Base-by-base conservation (phyloP, 768 basidiomycete species). In the Obba rivulosa region DNA sequence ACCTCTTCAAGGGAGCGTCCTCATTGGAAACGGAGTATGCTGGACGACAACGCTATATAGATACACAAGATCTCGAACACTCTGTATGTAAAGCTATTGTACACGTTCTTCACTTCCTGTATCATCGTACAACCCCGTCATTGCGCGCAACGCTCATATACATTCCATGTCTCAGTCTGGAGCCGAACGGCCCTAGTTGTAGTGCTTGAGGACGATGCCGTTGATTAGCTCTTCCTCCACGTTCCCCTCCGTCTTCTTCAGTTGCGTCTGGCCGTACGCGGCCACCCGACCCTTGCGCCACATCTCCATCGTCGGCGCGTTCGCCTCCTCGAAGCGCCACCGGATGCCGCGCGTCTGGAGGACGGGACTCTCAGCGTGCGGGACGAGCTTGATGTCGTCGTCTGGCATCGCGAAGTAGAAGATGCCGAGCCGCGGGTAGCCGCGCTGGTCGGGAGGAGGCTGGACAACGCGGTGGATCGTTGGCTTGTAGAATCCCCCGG, bases 1-100 rank as follows among this genome's bases (percentile, higher is more conserved):
- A 2, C 87, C 87, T 3, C 78, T 90, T 54, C 71, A 71, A 43
- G 87, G 87, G 1, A 77, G 69, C 45, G 81, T 90, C 3, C 70
- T 70, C 36, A 71, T 90, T 3, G 80, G 83, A 86, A 82, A 76
- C 81, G 76, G 56, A 53, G 45, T 20, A 42, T 65, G 37, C 28
- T 46, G n/a, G n/a, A n/a, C 17, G 46, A 42, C 38, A 41, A 21
- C 16, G 14, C 28, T 31, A 7, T 5, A 31, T 31, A 31, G 28
- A 31, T 31, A n/a, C n/a, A n/a, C n/a, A n/a, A n/a, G n/a, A n/a
- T n/a, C n/a, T n/a, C n/a, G n/a, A n/a, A n/a, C n/a, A n/a, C n/a
- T n/a, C n/a, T n/a, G n/a, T 10, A 36, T 10, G 34, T 13, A 31
- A 31, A 7, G 28, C 13, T 13, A 31, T 31, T 31, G 28, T 31